Conservation (phyloP, 2,329 filamentous ascomycete species). For the Diaporthe ilicicola region DNA sequence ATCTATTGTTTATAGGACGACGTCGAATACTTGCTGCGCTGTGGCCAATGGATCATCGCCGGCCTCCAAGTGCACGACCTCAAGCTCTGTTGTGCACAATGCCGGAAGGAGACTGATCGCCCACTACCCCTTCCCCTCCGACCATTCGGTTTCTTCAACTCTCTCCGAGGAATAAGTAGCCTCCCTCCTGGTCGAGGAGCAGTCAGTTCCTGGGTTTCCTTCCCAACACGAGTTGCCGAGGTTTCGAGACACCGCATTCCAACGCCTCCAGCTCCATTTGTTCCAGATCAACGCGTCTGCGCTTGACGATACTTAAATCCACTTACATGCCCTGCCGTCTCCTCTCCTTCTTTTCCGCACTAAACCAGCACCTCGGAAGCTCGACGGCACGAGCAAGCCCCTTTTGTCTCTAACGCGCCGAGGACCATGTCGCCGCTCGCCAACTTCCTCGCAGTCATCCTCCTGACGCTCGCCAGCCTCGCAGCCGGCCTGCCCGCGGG, state of each 20-base stretch:
- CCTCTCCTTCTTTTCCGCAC: neutral
- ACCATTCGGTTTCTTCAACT: neutral
- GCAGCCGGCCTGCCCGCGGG: neutral
- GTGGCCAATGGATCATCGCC: neutral
- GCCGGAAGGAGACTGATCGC: neutral
- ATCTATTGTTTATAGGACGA: neutral
- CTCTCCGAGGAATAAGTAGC: neutral
- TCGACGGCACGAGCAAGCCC: neutral
- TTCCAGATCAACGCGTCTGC: neutral
- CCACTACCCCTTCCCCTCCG: neutral
- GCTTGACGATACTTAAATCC: constrained; percentile 6
- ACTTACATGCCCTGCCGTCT: neutral
- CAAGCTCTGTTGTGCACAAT: neutral
- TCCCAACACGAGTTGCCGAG: constrained; percentile 3
- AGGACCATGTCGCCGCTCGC: constrained; percentile 5
- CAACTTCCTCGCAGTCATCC: neutral
- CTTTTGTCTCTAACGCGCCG: neutral
- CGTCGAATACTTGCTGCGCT: neutral
- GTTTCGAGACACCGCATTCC: constrained; percentile 20
- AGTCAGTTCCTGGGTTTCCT: neutral
- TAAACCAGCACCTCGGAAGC: neutral
- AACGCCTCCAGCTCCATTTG: constrained; percentile 1
- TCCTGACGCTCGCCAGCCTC: constrained; percentile 6
- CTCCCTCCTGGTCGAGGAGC: neutral
- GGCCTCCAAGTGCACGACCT: constrained; percentile 10